phyloP scores from a whole-genome alignment of 495 filamentous ascomycete genomes.

The Aspergillus wentii region DNA sequence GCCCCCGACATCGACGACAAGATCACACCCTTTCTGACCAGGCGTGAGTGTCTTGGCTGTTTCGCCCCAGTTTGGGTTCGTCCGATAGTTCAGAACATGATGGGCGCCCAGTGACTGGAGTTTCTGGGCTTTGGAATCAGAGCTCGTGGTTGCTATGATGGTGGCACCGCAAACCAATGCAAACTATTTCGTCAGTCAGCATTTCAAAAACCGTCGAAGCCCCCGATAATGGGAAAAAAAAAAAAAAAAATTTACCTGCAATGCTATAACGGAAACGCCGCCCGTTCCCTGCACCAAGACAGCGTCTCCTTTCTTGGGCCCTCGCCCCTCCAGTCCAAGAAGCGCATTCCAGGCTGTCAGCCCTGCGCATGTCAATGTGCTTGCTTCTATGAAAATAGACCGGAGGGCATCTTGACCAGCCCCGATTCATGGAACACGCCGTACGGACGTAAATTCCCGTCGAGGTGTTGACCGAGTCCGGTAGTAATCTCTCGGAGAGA shows the following conservation, averaged over 20 bases:
- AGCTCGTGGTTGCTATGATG: constrained; percentile 69
- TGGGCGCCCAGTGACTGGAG: constrained; percentile 48
- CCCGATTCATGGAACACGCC: constrained; percentile 79
- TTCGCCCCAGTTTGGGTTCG: constrained; percentile 58
- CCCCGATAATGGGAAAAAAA: too few species aligned
- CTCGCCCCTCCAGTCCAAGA: too few species aligned
- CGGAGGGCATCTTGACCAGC: constrained; percentile 23
- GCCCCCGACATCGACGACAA: constrained; percentile 62
- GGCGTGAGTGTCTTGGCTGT: constrained; percentile 56
- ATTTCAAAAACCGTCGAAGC: background rate
- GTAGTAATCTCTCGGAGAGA: constrained; percentile 27
- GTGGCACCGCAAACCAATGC: constrained; percentile 65
- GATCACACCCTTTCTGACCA: constrained; percentile 50
- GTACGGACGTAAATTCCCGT: constrained; percentile 62
- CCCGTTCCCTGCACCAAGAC: constrained; percentile 60
- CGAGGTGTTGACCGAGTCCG: constrained; percentile 56
- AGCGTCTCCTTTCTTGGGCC: constrained; percentile 21
- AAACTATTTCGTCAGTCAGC: too few species aligned
- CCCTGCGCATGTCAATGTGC: constrained; percentile 23
- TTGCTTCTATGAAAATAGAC: constrained; percentile 17
- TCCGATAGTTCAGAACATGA: constrained; percentile 56
- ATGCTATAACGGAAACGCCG: constrained; percentile 63
- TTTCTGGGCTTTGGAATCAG: constrained; percentile 49
- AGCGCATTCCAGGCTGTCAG: constrained; percentile 41
- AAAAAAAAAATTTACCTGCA: constrained; percentile 27